Percentiles rank a stretch among this genome's conserved stretches.
Conservation (phyloP, 257 asterid genomes). For the Capsicum rhomboideum region DNA sequence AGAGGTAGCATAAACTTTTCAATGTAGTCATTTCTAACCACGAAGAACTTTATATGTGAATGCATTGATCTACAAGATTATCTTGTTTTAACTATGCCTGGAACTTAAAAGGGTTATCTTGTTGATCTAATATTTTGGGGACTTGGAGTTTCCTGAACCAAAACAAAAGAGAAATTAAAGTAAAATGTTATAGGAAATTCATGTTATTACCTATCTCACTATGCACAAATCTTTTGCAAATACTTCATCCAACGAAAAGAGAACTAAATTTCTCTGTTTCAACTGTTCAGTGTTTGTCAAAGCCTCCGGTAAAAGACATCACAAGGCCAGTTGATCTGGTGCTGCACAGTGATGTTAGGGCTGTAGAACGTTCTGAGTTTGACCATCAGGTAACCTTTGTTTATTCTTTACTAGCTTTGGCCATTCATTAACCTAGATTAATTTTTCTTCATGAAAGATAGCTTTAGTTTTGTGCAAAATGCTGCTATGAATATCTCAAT, state of each 20-base stretch:
- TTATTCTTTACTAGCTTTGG: background rate
- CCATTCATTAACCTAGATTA: background rate
- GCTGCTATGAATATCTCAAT: background rate
- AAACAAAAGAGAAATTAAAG: background rate
- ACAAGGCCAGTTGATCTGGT: slow-evolving; percentile 71
- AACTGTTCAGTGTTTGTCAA: slow-evolving; percentile 50
- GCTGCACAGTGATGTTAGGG: slow-evolving; percentile 73
- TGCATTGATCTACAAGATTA: background rate
- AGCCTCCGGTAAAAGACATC: slow-evolving; percentile 67
- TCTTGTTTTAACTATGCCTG: background rate
- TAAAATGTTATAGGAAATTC: background rate
- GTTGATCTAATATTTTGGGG: background rate
- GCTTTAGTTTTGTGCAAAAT: background rate
- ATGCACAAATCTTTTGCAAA: background rate
- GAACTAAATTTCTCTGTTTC: background rate
- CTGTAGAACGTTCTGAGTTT: slow-evolving; percentile 82
- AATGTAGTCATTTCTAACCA: background rate
- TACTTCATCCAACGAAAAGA: background rate
- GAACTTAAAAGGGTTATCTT: background rate
- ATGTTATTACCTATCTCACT: background rate
- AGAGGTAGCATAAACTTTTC: slow-evolving; percentile 45
- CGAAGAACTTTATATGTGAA: background rate
- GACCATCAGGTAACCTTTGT: slow-evolving; percentile 54
- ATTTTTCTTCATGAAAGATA: background rate
- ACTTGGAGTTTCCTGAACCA: background rate